Evolutionary conservation across 2,329 filamentous ascomycete species (phyloP), one percentile per base, ranked within the genome.

Genomic region (Cladobotryum mycophilum): DNA sequence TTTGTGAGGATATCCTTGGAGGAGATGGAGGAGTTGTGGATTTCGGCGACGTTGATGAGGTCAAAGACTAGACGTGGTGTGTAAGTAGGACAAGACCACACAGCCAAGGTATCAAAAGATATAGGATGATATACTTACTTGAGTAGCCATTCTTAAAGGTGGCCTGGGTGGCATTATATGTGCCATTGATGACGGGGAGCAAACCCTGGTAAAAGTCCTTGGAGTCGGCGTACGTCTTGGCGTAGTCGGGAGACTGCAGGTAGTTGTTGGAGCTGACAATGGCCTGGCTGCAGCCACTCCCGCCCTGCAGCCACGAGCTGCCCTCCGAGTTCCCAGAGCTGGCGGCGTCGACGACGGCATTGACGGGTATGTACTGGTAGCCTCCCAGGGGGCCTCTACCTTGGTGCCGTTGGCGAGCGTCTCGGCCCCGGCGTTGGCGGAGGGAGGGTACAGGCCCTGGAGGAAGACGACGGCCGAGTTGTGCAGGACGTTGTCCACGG

Each of bases 371-470:
- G 54, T 93, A 80, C 69, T 96, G 91, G 65, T 90, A 95, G 22
- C 90, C 90, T 54, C 81, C 75, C 62, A 95, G 70, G 0, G 91
- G 89, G 82, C 73, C 51, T 81, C 71, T 12, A 91, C 73, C 4
- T 69, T 72, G 18, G 79, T 80, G 45, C 86, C 86, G 67, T 95
- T 90, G 60, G 80, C 81, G 38, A 96, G 78, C 2, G 73, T 81
- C 68, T 88, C 76, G 35, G 75, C 64, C 13, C 65, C 56, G 41
- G 51, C 82, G n/a, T 17, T 34, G 44, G 37, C 82, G 1, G 84
- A 81, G 1, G 91, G 89, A 9, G 91, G 91, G 65, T 96, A 96
- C 17, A 96, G 76, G 30, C 84, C 89, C 70, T 96, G 91, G 30
- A 92, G 71, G 72, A 95, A 96, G 33, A 81, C 86, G 42, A 80